phyloP scores from a whole-genome alignment of 2,329 filamentous ascomycete species.

The Mycosphaerella arachidis region DNA sequence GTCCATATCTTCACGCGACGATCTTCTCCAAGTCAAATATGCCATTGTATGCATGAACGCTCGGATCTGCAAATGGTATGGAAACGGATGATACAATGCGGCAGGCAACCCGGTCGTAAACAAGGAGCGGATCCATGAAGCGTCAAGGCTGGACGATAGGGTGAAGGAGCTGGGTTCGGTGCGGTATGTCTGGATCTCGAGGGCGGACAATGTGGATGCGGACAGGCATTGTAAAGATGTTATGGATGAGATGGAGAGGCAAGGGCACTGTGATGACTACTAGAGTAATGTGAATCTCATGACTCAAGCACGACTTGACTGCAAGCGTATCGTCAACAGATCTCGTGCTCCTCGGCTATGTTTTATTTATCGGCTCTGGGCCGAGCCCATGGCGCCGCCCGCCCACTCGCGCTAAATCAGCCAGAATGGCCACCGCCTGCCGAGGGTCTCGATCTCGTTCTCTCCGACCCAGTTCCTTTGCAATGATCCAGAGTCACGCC shows the following conservation, averaged over 20 bases:
- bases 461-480: too few relatives aligned
- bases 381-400: too few relatives aligned
- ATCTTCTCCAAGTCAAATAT: slow-evolving; percentile 12
- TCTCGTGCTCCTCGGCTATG: not conserved
- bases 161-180: slow-evolving; percentile 3
- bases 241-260: not conserved
- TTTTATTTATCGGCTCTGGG: too few relatives aligned
- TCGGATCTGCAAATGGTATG: slow-evolving; percentile 9
- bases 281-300: not conserved
- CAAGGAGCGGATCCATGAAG: slow-evolving; percentile 7
- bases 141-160: slow-evolving; percentile 1
- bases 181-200: slow-evolving; percentile 9
- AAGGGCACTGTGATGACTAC: not conserved
- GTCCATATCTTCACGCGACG: not conserved
- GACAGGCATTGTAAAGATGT: slow-evolving; percentile 4
- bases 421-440: too few relatives aligned
- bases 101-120: slow-evolving; percentile 6
- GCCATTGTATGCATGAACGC: slow-evolving; percentile 10
- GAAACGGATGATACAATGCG: slow-evolving; percentile 9
- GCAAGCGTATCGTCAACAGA: not conserved
- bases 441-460: too few relatives aligned
- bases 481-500: too few relatives aligned
- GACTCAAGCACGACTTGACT: not conserved
- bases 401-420: too few relatives aligned
- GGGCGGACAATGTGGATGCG: slow-evolving; percentile 1